phyloP scores from a whole-genome alignment of 805 yeast genomes.

The Yarrowia bubula region DNA sequence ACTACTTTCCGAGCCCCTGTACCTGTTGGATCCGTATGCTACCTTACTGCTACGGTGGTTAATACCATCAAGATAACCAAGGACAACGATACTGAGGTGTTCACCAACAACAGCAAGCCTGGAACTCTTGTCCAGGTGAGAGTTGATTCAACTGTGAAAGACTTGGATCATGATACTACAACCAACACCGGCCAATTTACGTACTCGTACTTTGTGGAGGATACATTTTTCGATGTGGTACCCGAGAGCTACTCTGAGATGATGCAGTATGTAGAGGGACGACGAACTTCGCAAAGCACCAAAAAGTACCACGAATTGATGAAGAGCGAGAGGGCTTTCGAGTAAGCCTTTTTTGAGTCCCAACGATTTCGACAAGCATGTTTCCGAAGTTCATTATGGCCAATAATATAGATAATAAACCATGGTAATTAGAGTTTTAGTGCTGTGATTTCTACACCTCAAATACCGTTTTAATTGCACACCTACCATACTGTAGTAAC shows the following conservation, averaged over 20 bases:
- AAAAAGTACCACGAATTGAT: constrained; percentile 18
- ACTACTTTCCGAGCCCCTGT: constrained; percentile 93
- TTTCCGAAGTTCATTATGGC: no score
- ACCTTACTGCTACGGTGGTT: constrained; percentile 76
- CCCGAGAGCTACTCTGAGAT: constrained; percentile 89
- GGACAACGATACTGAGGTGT: constrained; percentile 17
- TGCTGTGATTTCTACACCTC: no score
- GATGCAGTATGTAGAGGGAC: constrained; percentile 87
- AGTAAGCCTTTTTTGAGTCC: background rate
- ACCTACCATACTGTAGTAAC: no score
- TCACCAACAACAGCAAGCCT: constrained; percentile 30
- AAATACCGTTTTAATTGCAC: no score
- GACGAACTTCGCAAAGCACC: constrained; percentile 84
- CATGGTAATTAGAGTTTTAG: no score
- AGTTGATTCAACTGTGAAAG: constrained; percentile 77
- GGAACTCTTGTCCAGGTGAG: constrained; percentile 89
- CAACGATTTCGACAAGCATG: no score
- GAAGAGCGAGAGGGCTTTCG: constrained; percentile 8
- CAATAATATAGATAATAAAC: no score
- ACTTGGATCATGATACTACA: constrained; percentile 57
- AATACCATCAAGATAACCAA: constrained; percentile 76
- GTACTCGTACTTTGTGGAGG: constrained; percentile 81
- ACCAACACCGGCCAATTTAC: constrained; percentile 84
- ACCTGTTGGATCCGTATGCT: constrained; percentile 89
- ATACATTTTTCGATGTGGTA: constrained; percentile 61